These are phyloP conservation scores for Groenewaldozyma auringiensis DNA, from an alignment of 1,139 yeast genomes.

Conservation along the genomic window DNA sequence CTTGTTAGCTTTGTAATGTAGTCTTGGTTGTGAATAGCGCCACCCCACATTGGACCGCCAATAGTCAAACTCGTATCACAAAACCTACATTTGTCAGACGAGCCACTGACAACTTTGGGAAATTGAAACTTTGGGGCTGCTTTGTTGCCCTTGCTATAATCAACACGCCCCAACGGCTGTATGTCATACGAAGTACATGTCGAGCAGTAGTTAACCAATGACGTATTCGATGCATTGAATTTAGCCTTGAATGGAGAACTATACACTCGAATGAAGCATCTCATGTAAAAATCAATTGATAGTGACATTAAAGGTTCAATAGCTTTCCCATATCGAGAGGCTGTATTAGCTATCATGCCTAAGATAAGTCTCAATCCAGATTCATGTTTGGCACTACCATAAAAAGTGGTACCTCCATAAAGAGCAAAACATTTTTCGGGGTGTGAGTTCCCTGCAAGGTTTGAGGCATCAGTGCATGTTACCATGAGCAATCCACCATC, in stretches of 20 bases:
- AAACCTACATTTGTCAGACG: conserved; percentile 49
- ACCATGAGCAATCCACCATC: conserved; percentile 81
- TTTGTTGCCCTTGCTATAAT: conserved; percentile 22
- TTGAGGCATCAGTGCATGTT: conserved; percentile 95
- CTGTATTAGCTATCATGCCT: conserved; percentile 66
- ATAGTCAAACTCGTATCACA: conserved; percentile 67
- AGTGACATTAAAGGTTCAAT: conserved; percentile 81
- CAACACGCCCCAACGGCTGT: conserved; percentile 57
- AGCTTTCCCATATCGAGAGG: conserved; percentile 80
- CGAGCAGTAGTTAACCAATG: conserved; percentile 74
- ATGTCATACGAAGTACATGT: conserved; percentile 72
- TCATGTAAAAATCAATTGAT: conserved; percentile 86
- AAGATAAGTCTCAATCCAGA: conserved; percentile 82
- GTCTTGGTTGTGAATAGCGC: conserved; percentile 57
- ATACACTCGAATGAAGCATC: conserved; percentile 70
- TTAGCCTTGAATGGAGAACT: conserved; percentile 79
- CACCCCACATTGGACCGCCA: conserved; percentile 97
- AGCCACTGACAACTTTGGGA: conserved; percentile 35
- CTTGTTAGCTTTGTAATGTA: conserved; percentile 59
- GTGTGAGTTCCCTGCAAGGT: conserved; percentile 89
- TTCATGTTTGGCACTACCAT: conserved; percentile 84
- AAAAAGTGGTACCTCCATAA: conserved; percentile 86
- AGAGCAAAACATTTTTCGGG: conserved; percentile 94
- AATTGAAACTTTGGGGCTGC: conserved; percentile 33
- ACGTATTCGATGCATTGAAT: conserved; percentile 55